Evolutionary conservation across 176 grass and related monocot genomes (phyloP), one percentile per base, ranked within the genome.

Genomic region (Bromus sterilis): DNA sequence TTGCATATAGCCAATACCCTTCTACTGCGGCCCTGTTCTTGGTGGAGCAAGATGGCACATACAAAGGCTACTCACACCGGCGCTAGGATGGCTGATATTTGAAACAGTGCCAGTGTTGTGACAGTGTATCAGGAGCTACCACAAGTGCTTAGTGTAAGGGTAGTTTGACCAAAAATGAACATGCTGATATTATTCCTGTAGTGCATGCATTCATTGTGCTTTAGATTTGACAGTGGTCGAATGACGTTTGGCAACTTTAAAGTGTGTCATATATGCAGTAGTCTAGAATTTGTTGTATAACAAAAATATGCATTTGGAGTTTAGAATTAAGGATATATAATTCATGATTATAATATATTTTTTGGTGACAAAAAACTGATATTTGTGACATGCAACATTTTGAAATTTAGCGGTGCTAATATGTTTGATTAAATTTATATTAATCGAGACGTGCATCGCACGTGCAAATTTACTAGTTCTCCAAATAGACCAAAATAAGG

Each of bases 11-110:
- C 20, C 53, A 1, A 24, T 24, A 56, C 53, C 53, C 89, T 24
- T 91, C 94, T 75, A 89, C 91, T 37, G 88, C 86, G 9, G 91
- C 89, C 63, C 78, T 97, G 12, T 91, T 97, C 65, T 82, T 97
- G 24, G 89, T 85, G 75, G 94, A 97, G 59, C 91, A 91, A 26
- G 87, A 91, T 82, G 94, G 94, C 85, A 89, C 81, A 57, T 87
- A 77, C 93, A 88, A 64, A 97, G 90, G 43, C 85, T 94, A 82
- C 91, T 97, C 85, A 89, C 94, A 66, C 87, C 16, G 62, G 87
- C 91, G 56, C 78, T 97, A 66, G 82, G 71, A 20, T 91, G 89
- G 89, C 73, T 97, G 63, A 89, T 93, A 83, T 28, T 25, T 60
- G 4, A 60, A 29, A 11, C 25, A 60, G 56, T 12, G 1, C 11